These are phyloP conservation scores for Neofusicoccum cordaticola DNA, from an alignment of 2,329 filamentous ascomycete genomes.

Conservation along the genomic window DNA sequence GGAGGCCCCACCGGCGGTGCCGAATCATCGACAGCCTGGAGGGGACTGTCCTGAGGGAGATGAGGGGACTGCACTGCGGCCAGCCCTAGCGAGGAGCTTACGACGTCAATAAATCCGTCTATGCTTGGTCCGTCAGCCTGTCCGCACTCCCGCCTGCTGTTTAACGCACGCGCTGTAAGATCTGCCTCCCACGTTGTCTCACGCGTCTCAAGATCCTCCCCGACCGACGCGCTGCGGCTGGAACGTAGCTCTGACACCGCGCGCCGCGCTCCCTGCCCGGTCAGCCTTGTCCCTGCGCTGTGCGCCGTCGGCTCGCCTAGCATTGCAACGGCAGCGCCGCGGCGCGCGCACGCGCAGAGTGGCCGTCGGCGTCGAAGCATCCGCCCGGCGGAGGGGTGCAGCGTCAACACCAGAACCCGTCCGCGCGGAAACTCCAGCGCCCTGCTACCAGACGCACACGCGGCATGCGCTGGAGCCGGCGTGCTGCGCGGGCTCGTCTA, in stretches of 20 bases:
- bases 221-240: background rate
- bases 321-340: background rate
- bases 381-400: too few relatives aligned
- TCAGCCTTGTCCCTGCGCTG: slow-evolving; percentile 1
- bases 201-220: slow-evolving; percentile 15
- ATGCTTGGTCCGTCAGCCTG: background rate
- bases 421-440: background rate
- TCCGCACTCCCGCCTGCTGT: background rate
- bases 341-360: background rate
- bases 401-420: background rate
- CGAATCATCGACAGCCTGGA: slow-evolving; percentile 5
- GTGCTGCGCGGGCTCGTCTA: slow-evolving; percentile 1
- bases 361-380: background rate
- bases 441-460: background rate
- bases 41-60: slow-evolving; percentile 12
- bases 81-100: slow-evolving; percentile 16
- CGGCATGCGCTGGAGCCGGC: background rate
- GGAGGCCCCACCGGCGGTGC: slow-evolving; percentile 7
- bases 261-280: slow-evolving; percentile 5
- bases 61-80: slow-evolving; percentile 9
- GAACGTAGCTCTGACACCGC: slow-evolving; percentile 4
- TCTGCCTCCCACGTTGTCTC: slow-evolving; percentile 16
- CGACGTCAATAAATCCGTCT: slow-evolving; percentile 14
- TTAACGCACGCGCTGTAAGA: slow-evolving; percentile 13
- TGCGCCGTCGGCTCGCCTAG: background rate